Evolutionary conservation across 768 basidiomycete genomes (phyloP).

Genomic region (Mycena filopes): DNA sequence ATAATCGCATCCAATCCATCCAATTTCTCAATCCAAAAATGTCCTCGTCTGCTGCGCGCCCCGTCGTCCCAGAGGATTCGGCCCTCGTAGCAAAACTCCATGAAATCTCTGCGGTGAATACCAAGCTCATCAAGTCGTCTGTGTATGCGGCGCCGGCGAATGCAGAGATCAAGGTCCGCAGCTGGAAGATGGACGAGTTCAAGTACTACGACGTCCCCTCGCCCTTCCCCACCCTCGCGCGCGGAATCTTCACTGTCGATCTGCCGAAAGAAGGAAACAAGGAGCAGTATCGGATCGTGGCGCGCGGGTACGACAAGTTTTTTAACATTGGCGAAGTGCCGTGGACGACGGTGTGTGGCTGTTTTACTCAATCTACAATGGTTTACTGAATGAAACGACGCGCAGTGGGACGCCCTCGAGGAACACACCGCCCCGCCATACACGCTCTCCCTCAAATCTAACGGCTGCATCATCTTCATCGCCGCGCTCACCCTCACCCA

Average conservation of each 20-base stretch:
- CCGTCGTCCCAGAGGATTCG: constrained; percentile 55
- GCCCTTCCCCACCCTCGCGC: constrained; percentile 92
- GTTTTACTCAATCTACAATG: too few relatives aligned
- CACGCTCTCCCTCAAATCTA: constrained; percentile 92
- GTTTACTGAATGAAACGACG: not conserved
- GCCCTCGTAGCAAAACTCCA: constrained; percentile 67
- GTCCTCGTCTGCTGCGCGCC: constrained; percentile 5
- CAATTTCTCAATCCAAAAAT: too few relatives aligned
- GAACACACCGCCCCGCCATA: constrained; percentile 80
- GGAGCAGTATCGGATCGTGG: constrained; percentile 71
- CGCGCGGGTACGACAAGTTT: constrained; percentile 97
- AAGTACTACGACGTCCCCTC: constrained; percentile 91
- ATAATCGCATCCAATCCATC: too few relatives aligned
- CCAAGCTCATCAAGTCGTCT: constrained; percentile 74
- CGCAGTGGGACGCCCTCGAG: constrained; percentile 81
- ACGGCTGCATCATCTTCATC: constrained; percentile 97
- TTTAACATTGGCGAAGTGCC: constrained; percentile 97
- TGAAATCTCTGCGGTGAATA: constrained; percentile 60
- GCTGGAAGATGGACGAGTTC: constrained; percentile 99
- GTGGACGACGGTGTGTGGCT: constrained; percentile 83
- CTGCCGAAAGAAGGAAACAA: constrained; percentile 28
- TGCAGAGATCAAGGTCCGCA: constrained; percentile 65
- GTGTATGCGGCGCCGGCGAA: constrained; percentile 68
- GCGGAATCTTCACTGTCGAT: constrained; percentile 85
- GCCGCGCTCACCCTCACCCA: constrained; percentile 80